Evolutionary conservation across 768 basidiomycete species (phyloP).

Genomic region (Phlebiopsis gigantea): DNA sequence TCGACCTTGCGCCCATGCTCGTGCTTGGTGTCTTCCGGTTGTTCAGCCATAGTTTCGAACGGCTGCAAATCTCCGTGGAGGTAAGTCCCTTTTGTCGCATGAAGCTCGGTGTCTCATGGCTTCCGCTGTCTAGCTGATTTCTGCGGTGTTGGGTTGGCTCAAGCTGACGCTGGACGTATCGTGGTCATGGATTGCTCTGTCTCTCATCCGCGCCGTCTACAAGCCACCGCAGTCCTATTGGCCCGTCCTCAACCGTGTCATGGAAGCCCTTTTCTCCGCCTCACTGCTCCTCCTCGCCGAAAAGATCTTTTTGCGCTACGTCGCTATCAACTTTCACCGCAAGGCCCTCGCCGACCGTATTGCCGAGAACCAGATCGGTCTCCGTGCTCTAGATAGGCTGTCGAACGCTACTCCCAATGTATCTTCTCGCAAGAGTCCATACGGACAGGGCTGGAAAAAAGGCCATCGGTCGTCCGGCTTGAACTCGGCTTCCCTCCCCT

Average conservation of each 20-base stretch:
- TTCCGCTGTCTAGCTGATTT: slow-evolving; percentile 40
- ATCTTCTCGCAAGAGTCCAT: slow-evolving; percentile 30
- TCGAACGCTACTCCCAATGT: slow-evolving; percentile 56
- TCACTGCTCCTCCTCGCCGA: slow-evolving; percentile 42
- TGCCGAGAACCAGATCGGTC: slow-evolving; percentile 61
- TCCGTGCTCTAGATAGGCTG: slow-evolving; percentile 65
- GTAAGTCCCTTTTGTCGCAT: slow-evolving; percentile 27
- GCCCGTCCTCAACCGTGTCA: slow-evolving; percentile 61
- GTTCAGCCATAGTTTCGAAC: slow-evolving; percentile 58
- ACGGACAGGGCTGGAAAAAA: slow-evolving; percentile 31
- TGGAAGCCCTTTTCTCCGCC: slow-evolving; percentile 53
- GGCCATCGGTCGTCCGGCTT: slow-evolving; percentile 27
- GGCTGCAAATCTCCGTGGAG: slow-evolving; percentile 64
- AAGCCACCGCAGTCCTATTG: slow-evolving; percentile 63
- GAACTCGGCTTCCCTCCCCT: background rate
- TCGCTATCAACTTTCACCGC: slow-evolving; percentile 78
- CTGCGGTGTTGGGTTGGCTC: slow-evolving; percentile 67
- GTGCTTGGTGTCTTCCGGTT: slow-evolving; percentile 49
- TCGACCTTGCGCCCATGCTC: slow-evolving; percentile 56
- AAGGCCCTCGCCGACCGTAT: slow-evolving; percentile 72
- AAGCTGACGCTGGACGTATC: slow-evolving; percentile 61
- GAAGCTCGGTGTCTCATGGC: background rate
- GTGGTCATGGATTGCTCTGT: slow-evolving; percentile 74
- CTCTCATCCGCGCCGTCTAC: slow-evolving; percentile 51
- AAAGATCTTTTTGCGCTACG: slow-evolving; percentile 63